Percentiles rank a stretch among this genome's conserved stretches.
Conservation (phyloP, 495 filamentous ascomycete genomes). For the Chaetomidium leptoderma region DNA sequence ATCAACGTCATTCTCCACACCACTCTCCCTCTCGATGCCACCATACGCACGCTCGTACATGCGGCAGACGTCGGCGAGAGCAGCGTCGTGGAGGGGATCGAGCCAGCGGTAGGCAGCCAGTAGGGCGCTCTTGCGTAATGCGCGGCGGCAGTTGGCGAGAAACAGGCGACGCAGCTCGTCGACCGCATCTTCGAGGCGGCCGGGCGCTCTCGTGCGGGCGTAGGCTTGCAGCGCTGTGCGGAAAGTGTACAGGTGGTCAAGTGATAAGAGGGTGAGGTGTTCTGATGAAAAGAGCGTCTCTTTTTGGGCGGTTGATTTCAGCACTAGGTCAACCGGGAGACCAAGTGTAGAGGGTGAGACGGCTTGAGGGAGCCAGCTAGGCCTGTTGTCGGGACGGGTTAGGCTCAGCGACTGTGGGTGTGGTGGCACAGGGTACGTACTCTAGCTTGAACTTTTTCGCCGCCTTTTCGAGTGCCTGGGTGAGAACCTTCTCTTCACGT, state of each 20-base stretch:
- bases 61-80: conserved; percentile 52
- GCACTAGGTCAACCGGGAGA: conserved; percentile 51
- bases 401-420: too few species aligned
- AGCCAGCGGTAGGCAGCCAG: conserved; percentile 61
- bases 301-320: conserved; percentile 63
- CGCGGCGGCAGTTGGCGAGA: conserved; percentile 53
- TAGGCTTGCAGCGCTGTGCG: conserved; percentile 60
- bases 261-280: conserved; percentile 60
- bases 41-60: conserved; percentile 57
- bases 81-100: conserved; percentile 46
- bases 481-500: conserved; percentile 38
- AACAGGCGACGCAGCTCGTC: conserved; percentile 60
- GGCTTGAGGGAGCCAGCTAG: conserved; percentile 40
- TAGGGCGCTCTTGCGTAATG: conserved; percentile 55
- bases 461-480: conserved; percentile 40
- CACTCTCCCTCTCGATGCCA: conserved; percentile 29
- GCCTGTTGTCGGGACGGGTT: conserved; percentile 20
- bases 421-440: conserved; percentile 19
- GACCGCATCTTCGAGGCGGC: conserved; percentile 52
- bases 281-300: conserved; percentile 67
- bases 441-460: conserved; percentile 43
- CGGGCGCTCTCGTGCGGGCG: conserved; percentile 46
- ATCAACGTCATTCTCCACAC: conserved; percentile 27
- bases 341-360: conserved; percentile 35
- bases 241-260: conserved; percentile 71